phyloP scores from a whole-genome alignment of 2,329 filamentous ascomycete species.

The Colletotrichum sp. region DNA sequence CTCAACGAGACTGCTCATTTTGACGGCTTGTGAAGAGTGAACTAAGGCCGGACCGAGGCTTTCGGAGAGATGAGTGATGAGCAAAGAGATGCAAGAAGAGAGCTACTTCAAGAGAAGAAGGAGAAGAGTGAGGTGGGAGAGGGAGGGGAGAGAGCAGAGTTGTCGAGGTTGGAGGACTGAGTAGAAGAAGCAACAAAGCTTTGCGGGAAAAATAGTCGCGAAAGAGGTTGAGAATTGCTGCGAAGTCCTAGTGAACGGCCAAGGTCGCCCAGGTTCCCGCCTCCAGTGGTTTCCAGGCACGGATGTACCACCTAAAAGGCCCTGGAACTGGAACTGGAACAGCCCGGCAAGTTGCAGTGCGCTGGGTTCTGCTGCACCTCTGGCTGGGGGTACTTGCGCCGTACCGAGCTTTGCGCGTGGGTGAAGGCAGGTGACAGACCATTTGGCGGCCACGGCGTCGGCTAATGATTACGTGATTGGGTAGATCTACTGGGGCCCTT shows the following conservation, averaged over 20 bases:
- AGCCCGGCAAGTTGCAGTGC: not conserved
- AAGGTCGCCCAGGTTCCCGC: slow-evolving; percentile 13
- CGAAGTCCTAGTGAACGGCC: not conserved
- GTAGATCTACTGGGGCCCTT: not conserved
- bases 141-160: not conserved
- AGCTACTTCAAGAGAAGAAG: not conserved
- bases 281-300: not conserved
- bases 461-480: not conserved
- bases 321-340: not conserved
- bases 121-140: slow-evolving; percentile 1
- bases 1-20: slow-evolving; percentile 83
- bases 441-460: not conserved
- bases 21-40: slow-evolving; percentile 38
- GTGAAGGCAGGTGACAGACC: slow-evolving; percentile 19
- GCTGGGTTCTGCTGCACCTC: not conserved
- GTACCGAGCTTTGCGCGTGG: slow-evolving; percentile 17
- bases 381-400: not conserved
- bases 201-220: slow-evolving; percentile 23
- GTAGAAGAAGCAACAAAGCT: slow-evolving; percentile 18
- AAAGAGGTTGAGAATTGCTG: slow-evolving; percentile 20
- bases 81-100: slow-evolving; percentile 18
- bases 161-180: slow-evolving; percentile 12
- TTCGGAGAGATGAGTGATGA: not conserved
- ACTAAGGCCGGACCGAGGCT: slow-evolving; percentile 24
- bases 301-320: not conserved